Percentiles rank a stretch among this genome's conserved stretches.
Conservation (phyloP, 129 eudicot genomes). For the Centella asiatica region DNA sequence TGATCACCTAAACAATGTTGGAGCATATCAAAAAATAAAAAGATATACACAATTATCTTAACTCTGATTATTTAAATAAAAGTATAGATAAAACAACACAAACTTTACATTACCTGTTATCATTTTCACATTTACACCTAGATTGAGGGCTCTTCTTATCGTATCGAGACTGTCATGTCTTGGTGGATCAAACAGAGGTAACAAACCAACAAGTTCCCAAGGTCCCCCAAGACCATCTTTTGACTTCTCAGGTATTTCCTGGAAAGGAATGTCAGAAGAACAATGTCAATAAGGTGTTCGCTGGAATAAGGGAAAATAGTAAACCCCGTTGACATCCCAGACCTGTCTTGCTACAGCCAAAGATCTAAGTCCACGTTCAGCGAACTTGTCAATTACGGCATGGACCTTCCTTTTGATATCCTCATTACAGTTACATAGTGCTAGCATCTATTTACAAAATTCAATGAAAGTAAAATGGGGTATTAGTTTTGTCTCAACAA, state of each 20-base stretch:
- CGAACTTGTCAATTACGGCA: constrained; percentile 49
- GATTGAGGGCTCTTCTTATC: constrained; percentile 56
- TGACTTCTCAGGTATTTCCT: constrained; percentile 64
- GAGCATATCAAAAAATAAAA: not conserved
- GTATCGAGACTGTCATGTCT: constrained; percentile 69
- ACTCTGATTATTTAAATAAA: too few relatives aligned
- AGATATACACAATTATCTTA: too few relatives aligned
- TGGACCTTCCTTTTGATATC: constrained; percentile 54
- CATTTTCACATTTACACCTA: constrained; percentile 23
- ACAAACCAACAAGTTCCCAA: constrained; percentile 63
- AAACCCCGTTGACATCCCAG: not conserved
- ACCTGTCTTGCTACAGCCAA: constrained; percentile 78
- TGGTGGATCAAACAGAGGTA: constrained; percentile 75
- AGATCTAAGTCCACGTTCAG: constrained; percentile 70
- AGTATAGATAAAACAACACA: not conserved
- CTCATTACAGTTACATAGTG: constrained; percentile 54
- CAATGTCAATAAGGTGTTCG: not conserved
- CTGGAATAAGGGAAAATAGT: not conserved
- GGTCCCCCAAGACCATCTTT: constrained; percentile 56
- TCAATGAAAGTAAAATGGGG: not conserved
- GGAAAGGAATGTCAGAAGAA: not conserved
- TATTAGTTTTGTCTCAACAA: not conserved
- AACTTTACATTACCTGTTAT: not conserved
- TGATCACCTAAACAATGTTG: constrained; percentile 42
- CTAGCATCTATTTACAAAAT: constrained; percentile 19